Base-by-base conservation (phyloP, 2,329 filamentous ascomycete genomes). In the Pseudogymnoascus sp. region DNA sequence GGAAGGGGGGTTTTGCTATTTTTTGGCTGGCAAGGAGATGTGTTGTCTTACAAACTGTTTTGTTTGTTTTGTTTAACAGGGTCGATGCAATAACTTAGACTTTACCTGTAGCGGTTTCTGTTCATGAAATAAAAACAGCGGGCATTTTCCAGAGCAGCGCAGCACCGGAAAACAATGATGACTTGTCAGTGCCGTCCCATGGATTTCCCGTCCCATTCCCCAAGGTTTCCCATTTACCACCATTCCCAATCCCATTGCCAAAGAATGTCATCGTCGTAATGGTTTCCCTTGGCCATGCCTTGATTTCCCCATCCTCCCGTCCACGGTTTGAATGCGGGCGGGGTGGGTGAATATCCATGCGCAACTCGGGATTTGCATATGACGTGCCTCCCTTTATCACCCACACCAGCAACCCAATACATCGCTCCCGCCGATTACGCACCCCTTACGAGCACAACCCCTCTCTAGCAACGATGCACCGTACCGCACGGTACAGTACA, bases 11-110 rank as follows among this genome's bases (percentile, higher is more conserved):
- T 22, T 22, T 22, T 22, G 2, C 4, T 30, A 22, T 50, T n/a
- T 2, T 6, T 37, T 50, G 47, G 47, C 47, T 32, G 47, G 47
- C 47, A 54, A 54, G 43, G n/a, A 32, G 43, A 32, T 54, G 25
- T 22, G 22, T 22, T 22, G 22, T 22, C 22, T 22, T 22, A 22
- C 43, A 39, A 54, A 54, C 25, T 54, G n/a, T n/a, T 30, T 14
- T 18, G n/a, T n/a, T 8, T 43, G 38, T 20, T 22, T 22, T 22
- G 20, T 25, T 50, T 54, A 12, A 54, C 16, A n/a, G 43, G 43
- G 28, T 54, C 28, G 16, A 54, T 54, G 47, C 47, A 54, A 54
- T 32, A 28, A 54, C 18, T 54, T 54, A 54, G 47, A 54, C 28
- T 54, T 47, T 18, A 38, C 30, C 43, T 54, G 6, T 32, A 54